phyloP scores from a whole-genome alignment of 2,329 filamentous ascomycete genomes.

The Aspergillus latus region DNA sequence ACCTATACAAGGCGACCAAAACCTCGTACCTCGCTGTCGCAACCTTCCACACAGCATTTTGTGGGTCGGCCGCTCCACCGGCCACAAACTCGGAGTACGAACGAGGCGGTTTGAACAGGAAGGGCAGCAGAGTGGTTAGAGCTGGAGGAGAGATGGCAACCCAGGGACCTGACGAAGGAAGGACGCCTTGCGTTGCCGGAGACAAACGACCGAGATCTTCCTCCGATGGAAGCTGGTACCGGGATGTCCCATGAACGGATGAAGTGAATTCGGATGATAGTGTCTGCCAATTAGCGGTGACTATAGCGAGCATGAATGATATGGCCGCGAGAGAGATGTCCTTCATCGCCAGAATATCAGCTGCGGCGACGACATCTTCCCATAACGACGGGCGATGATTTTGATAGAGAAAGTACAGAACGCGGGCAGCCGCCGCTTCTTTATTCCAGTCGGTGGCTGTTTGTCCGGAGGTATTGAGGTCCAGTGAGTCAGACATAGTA shows the following conservation, averaged over 20 bases:
- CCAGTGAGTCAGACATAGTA: slow-evolving; percentile 28
- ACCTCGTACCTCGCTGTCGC: slow-evolving; percentile 59
- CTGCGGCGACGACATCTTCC: slow-evolving; percentile 51
- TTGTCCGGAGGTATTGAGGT: slow-evolving; percentile 33
- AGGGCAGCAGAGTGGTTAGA: slow-evolving; percentile 54
- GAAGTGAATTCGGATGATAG: slow-evolving; percentile 33
- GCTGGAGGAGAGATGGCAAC: slow-evolving; percentile 54
- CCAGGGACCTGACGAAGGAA: slow-evolving; percentile 50
- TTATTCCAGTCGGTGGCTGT: slow-evolving; percentile 41
- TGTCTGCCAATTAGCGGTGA: slow-evolving; percentile 56
- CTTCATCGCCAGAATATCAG: slow-evolving; percentile 58
- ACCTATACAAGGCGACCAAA: slow-evolving; percentile 49
- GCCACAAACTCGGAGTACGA: slow-evolving; percentile 60
- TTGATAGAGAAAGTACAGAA: slow-evolving; percentile 57
- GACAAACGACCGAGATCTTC: slow-evolving; percentile 38
- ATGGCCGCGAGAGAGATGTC: slow-evolving; percentile 58
- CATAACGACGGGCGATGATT: slow-evolving; percentile 54
- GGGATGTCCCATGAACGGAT: slow-evolving; percentile 21
- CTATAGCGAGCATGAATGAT: slow-evolving; percentile 52
- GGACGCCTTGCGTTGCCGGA: slow-evolving; percentile 34
- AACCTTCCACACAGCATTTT: slow-evolving; percentile 58
- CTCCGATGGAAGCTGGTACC: slow-evolving; percentile 45
- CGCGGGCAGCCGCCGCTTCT: slow-evolving; percentile 55
- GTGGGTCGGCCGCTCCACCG: slow-evolving; percentile 55
- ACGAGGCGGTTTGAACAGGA: slow-evolving; percentile 57